These are phyloP conservation scores for Acacia acuminata DNA, from an alignment of 306 rosid species.

Conservation along the genomic window DNA sequence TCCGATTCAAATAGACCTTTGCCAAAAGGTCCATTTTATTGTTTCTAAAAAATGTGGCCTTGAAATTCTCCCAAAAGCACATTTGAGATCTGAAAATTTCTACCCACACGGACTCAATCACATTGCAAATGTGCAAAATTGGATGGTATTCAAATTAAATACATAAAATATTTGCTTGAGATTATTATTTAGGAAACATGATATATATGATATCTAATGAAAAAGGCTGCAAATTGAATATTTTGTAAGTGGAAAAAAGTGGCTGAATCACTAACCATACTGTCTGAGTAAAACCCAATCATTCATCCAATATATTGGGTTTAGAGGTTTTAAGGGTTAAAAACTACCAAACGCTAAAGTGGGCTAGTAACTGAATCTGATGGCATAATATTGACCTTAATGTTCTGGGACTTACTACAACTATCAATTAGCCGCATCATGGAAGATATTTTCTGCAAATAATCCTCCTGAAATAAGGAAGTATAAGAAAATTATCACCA, in stretches of 20 bases:
- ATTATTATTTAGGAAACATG: not conserved
- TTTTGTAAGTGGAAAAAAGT: not conserved
- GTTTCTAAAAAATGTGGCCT: no score
- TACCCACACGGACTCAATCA: no score
- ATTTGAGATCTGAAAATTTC: conserved; percentile 2
- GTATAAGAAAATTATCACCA: not conserved
- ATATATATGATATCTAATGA: not conserved
- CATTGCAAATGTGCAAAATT: not conserved
- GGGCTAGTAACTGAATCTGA: conserved; percentile 33
- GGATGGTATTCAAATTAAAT: not conserved
- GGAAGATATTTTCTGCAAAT: not conserved
- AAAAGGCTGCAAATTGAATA: not conserved
- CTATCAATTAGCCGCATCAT: conserved; percentile 27
- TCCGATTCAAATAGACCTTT: no score
- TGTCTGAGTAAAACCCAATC: not conserved
- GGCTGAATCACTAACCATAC: not conserved
- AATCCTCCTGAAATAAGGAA: conserved; percentile 23
- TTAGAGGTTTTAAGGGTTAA: conserved; percentile 27
- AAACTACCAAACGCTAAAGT: not conserved
- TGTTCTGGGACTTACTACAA: conserved; percentile 36
- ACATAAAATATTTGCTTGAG: not conserved
- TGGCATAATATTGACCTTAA: conserved; percentile 29
- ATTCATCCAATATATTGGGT: not conserved
- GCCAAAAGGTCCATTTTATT: no score
- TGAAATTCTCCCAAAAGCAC: no score